Percentiles rank a stretch among this genome's conserved stretches.
These are phyloP conservation scores for Backusella tuberculispora DNA, from an alignment of 192 early-diverging fungal genomes.

Conservation along the genomic window DNA sequence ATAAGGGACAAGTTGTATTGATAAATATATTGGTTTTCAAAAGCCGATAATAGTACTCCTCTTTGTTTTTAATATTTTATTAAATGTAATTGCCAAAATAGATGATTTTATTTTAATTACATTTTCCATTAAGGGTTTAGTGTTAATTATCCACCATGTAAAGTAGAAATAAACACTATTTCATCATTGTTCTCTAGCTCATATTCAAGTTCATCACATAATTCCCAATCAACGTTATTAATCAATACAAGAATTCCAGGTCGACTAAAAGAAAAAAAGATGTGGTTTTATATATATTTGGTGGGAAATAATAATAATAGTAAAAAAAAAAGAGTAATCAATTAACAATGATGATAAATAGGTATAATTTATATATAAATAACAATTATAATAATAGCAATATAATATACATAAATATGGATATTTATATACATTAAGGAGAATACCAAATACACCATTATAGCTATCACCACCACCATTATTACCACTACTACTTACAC, in stretches of 20 bases:
- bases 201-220: conserved; percentile 89
- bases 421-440: not conserved
- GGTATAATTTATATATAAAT: not conserved
- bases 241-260: conserved; percentile 95
- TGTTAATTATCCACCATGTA: conserved; percentile 86
- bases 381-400: conserved; percentile 15
- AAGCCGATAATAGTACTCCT: not conserved
- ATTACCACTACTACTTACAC: conserved; percentile 60
- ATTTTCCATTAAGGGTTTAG: not conserved
- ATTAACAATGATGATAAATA: not conserved
- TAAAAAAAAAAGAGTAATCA: conserved; percentile 19
- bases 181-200: conserved; percentile 74
- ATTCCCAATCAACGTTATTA: conserved; percentile 96
- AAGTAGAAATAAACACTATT: conserved; percentile 95
- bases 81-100: not conserved
- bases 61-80: not conserved
- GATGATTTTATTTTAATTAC: not conserved
- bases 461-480: not conserved
- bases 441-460: not conserved
- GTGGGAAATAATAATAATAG: not conserved
- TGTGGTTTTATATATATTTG: not conserved
- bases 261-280: conserved; percentile 54
- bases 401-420: not conserved
- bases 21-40: conserved; percentile 2
- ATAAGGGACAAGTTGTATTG: not conserved